Evolutionary conservation across 768 basidiomycete genomes (phyloP), one percentile per base, ranked within the genome.

Genomic region (Pilatotrama ljubarskyi): DNA sequence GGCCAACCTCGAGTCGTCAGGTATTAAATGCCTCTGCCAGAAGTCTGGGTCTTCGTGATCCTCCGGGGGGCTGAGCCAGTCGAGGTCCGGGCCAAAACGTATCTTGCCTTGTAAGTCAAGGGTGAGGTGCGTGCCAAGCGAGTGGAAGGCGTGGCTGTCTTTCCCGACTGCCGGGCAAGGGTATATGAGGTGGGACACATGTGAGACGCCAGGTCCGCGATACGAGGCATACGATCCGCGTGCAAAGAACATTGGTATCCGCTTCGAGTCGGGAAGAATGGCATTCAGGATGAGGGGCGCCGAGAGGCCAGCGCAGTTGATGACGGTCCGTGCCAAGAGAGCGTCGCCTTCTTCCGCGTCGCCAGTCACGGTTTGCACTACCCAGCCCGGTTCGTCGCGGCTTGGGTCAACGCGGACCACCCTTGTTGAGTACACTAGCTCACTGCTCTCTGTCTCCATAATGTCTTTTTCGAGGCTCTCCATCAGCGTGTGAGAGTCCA

Each of bases 61-160:
- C 22, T 73, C 71, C 24, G 82, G 81, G 2, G 87, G 84, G 2
- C 81, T 77, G 65, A 97, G 78, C 90, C 91, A 93, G 70, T 97
- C 89, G 15, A 97, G 80, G 69, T 98, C 93, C 5, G 96, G 96
- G 0, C 96, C 96, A 72, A 98, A 98, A 29, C 85, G 84, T 52
- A 98, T 82, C 61, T 90, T 88, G 0, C 91, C 90, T 48, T 88
- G 82, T 61, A 98, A 69, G 72, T 95, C 93, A 42, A 98, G 75
- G 25, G 93, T 94, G 24, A 98, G 78, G 75, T 98, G 97, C 11
- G 94, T 95, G 3, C 97, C 96, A 7, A 98, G 80, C 3, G 91
- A 90, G 60, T 91, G 87, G 69, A 96, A 91, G 7, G 84, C 62
- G 51, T 88, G 81, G 3, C 75, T 79, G 58, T 78, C 80, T 38